These are phyloP conservation scores for Ceraceosorus guamensis DNA, from an alignment of 1,284 basidiomycete species.

Conservation along the genomic window DNA sequence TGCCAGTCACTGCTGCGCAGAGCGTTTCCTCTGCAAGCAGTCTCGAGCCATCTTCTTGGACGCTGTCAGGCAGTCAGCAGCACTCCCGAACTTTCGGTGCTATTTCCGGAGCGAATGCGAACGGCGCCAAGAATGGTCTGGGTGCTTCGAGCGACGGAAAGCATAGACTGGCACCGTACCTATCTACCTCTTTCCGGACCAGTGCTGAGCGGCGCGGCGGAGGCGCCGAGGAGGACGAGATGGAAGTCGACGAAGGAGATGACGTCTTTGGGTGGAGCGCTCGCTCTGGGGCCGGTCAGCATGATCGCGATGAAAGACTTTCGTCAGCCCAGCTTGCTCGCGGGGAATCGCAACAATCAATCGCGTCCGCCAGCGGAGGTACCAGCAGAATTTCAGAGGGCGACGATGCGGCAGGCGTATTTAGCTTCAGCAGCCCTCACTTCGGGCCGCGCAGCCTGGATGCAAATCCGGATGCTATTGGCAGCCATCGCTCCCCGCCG, in stretches of 20 bases:
- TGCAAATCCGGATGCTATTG: no score
- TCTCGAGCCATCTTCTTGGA: constrained; percentile 21
- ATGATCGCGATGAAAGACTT: no score
- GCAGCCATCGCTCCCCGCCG: no score
- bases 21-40: constrained; percentile 9
- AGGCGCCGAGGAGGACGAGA: constrained; percentile 9
- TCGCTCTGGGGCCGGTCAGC: constrained; percentile 6
- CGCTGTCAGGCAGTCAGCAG: constrained; percentile 23
- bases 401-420: constrained; percentile 29
- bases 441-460: constrained; percentile 21
- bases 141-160: constrained; percentile 17
- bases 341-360: constrained; percentile 1
- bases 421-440: constrained; percentile 38
- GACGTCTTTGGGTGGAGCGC: constrained; percentile 19
- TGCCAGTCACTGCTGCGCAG: constrained; percentile 14
- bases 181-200: constrained; percentile 37
- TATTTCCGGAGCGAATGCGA: constrained; percentile 28
- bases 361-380: not conserved
- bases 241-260: constrained; percentile 19
- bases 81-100: constrained; percentile 9
- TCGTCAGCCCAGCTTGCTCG: no score
- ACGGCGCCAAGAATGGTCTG: constrained; percentile 25
- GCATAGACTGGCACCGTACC: constrained; percentile 27
- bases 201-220: constrained; percentile 37
- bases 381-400: no score